These are phyloP conservation scores for Cryptosporidium ryanae DNA, from an alignment of 169 alveolate species.

Conservation along the genomic window DNA sequence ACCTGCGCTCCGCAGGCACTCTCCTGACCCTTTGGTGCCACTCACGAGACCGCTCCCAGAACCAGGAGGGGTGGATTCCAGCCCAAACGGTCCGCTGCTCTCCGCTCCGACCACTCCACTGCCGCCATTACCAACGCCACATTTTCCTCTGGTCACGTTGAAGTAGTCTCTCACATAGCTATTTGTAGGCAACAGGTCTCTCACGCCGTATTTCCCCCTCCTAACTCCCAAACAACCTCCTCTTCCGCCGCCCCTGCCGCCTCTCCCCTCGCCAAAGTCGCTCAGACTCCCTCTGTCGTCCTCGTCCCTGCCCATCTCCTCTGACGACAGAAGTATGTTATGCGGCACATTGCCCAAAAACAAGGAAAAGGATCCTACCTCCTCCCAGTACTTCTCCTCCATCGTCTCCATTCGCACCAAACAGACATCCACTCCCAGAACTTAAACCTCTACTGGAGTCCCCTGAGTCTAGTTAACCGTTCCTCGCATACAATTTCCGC, in stretches of 20 bases:
- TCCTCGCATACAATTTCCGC: no score
- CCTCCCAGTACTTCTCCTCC: slow-evolving; percentile 13
- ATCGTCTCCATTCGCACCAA: no score
- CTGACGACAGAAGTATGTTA: slow-evolving; percentile 35
- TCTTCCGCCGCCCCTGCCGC: not conserved
- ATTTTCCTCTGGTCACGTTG: not conserved
- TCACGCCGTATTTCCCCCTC: slow-evolving; percentile 26
- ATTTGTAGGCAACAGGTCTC: slow-evolving; percentile 25
- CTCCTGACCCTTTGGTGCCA: not conserved
- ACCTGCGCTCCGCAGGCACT: not conserved
- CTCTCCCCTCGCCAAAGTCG: not conserved
- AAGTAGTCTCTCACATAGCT: slow-evolving; percentile 25
- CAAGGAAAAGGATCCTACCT: slow-evolving; percentile 39
- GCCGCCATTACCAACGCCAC: not conserved
- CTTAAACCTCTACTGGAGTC: no score
- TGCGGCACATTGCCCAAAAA: slow-evolving; percentile 27
- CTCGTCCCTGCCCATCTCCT: not conserved
- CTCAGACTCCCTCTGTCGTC: not conserved
- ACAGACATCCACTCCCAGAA: no score
- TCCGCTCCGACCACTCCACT: not conserved
- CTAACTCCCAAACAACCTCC: not conserved
- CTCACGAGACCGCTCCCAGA: no score
- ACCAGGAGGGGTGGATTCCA: no score
- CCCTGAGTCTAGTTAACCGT: no score
- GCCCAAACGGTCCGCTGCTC: not conserved